phyloP scores from a whole-genome alignment of 2,329 filamentous ascomycete genomes.

The Fusarium pilosicola region DNA sequence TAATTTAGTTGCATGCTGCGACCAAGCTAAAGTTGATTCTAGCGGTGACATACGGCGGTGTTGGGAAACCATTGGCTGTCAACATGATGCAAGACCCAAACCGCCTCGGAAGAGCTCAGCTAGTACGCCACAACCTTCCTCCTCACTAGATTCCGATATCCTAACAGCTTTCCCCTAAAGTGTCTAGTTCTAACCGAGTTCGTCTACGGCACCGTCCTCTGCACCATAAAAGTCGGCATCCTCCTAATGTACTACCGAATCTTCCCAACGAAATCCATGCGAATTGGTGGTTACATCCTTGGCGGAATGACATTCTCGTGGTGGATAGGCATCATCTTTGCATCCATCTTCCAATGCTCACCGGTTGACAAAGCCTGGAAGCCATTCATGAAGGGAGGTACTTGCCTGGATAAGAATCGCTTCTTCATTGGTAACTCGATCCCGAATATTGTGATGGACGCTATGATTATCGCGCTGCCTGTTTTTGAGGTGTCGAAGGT shows the following conservation, averaged over 20 bases:
- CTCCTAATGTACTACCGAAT: conserved; percentile 1
- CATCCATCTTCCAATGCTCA: conserved; percentile 4
- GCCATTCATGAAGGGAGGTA: background rate
- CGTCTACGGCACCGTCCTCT: conserved; percentile 5
- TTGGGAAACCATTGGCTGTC: conserved; percentile 6
- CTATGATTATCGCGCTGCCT: background rate
- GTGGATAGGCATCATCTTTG: conserved; percentile 4
- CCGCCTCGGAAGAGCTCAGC: background rate
- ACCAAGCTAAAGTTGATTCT: background rate
- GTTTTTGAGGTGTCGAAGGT: background rate
- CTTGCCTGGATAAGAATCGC: conserved; percentile 2
- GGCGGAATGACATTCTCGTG: background rate
- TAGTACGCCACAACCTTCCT: background rate
- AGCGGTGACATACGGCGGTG: background rate
- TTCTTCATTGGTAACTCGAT: conserved; percentile 7
- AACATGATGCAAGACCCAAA: conserved; percentile 1
- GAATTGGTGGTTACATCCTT: background rate
- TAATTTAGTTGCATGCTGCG: background rate
- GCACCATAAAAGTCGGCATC: background rate
- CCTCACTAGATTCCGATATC: no score
- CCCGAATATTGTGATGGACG: conserved; percentile 4
- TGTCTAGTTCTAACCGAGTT: conserved; percentile 1
- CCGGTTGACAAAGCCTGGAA: conserved; percentile 6
- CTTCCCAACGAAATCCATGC: conserved; percentile 5
- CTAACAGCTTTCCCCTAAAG: background rate